Evolutionary conservation across 177 flowering plant species (phyloP).

Genomic region (Vitis hybrid): DNA sequence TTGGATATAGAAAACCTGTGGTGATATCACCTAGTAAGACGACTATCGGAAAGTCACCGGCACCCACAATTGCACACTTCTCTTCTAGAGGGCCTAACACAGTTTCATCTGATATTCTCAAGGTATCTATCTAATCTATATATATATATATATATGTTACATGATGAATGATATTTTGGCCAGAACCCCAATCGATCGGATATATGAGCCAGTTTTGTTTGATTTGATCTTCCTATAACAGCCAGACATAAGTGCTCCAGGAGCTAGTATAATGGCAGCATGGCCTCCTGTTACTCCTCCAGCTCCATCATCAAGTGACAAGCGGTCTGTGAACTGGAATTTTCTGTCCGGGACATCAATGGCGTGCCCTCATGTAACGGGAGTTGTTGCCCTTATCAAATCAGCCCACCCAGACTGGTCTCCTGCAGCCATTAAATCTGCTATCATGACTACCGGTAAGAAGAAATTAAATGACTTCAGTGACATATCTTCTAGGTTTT

Average conservation of each 20-base stretch:
- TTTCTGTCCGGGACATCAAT: conserved; percentile 71
- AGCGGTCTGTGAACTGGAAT: conserved; percentile 52
- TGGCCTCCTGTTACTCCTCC: conserved; percentile 67
- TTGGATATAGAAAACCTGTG: conserved; percentile 28
- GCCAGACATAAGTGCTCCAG: conserved; percentile 77
- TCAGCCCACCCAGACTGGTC: conserved; percentile 71
- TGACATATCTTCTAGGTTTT: too few species aligned
- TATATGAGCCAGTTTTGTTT: neutral
- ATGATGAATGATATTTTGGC: neutral
- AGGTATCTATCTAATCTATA: conserved; percentile 35
- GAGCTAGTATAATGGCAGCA: conserved; percentile 63
- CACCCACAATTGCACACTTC: conserved; percentile 58
- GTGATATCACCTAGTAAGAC: conserved; percentile 42
- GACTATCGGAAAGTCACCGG: conserved; percentile 36
- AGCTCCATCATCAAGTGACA: conserved; percentile 25
- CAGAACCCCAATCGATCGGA: too few species aligned
- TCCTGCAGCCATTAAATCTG: conserved; percentile 66
- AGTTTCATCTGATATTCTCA: conserved; percentile 60
- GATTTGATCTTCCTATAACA: conserved; percentile 11
- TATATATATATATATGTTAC: neutral
- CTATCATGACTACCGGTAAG: conserved; percentile 69
- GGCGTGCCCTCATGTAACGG: conserved; percentile 82
- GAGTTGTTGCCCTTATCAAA: conserved; percentile 59
- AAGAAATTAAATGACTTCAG: neutral
- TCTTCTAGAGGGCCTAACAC: conserved; percentile 85